A percentile compares a stretch with the other conserved stretches of the same genome.
Evolutionary conservation across 2,329 filamentous ascomycete genomes (phyloP).

Genomic region (Colletotrichum tabaci): DNA sequence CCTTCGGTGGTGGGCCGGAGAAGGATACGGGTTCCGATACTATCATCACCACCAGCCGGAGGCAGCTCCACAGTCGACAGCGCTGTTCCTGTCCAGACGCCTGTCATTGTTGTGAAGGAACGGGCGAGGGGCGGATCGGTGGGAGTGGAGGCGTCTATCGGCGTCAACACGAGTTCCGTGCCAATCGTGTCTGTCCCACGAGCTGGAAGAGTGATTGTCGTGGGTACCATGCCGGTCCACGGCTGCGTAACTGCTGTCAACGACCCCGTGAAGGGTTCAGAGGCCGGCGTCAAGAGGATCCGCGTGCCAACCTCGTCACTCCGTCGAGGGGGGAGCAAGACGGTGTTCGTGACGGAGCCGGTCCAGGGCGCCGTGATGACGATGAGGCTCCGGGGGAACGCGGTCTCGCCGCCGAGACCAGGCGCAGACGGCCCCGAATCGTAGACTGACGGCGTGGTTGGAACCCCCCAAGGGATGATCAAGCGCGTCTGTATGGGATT

Average conservation of each 20-base stretch:
- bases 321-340: neutral
- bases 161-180: slow-evolving; percentile 5
- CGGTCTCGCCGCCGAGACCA: neutral
- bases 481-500: neutral
- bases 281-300: slow-evolving; percentile 7
- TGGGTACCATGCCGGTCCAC: neutral
- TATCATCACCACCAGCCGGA: neutral
- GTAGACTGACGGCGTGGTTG: neutral
- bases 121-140: neutral
- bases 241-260: neutral
- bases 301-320: neutral
- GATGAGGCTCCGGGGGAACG: neutral
- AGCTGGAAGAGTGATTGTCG: neutral
- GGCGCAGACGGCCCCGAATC: neutral
- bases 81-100: slow-evolving; percentile 3
- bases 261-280: neutral
- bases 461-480: neutral
- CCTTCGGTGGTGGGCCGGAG: neutral
- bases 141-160: neutral
- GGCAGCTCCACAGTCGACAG: neutral
- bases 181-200: neutral
- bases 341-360: neutral
- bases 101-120: neutral
- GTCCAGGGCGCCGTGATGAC: slow-evolving; percentile 16
- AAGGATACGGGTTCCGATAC: neutral